These are phyloP conservation scores for Xanthoparmelia taractica DNA, from an alignment of 495 filamentous ascomycete species.

Conservation along the genomic window DNA sequence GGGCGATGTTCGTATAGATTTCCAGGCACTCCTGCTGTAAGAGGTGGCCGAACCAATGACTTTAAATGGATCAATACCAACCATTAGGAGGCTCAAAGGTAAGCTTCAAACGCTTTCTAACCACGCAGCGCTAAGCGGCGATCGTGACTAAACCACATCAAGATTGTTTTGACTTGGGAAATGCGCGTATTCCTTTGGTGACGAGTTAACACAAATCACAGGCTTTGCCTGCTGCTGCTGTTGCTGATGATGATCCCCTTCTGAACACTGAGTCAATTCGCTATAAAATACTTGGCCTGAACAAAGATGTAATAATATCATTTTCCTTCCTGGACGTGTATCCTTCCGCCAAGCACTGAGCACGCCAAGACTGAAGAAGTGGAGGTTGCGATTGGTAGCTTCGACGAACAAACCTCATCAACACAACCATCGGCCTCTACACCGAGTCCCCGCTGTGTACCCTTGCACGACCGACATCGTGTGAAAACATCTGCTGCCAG, in stretches of 20 bases:
- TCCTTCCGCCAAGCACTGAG: background rate
- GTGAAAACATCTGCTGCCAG: background rate
- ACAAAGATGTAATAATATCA: background rate
- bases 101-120: conserved; percentile 3
- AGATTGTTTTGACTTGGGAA: conserved; percentile 2
- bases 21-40: background rate
- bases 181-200: background rate
- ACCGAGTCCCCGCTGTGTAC: conserved; percentile 2
- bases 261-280: background rate
- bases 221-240: no score
- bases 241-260: no score
- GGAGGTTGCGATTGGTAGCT: background rate
- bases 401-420: conserved; percentile 4
- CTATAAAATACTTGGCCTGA: background rate
- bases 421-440: background rate
- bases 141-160: background rate
- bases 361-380: background rate
- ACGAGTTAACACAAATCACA: no score
- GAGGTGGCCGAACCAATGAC: background rate
- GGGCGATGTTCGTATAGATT: background rate
- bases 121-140: background rate
- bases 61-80: background rate
- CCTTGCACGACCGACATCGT: background rate
- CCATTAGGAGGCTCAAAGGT: background rate
- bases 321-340: background rate